phyloP scores from a whole-genome alignment of 768 basidiomycete genomes.

The Cystobasidium ongulense region DNA sequence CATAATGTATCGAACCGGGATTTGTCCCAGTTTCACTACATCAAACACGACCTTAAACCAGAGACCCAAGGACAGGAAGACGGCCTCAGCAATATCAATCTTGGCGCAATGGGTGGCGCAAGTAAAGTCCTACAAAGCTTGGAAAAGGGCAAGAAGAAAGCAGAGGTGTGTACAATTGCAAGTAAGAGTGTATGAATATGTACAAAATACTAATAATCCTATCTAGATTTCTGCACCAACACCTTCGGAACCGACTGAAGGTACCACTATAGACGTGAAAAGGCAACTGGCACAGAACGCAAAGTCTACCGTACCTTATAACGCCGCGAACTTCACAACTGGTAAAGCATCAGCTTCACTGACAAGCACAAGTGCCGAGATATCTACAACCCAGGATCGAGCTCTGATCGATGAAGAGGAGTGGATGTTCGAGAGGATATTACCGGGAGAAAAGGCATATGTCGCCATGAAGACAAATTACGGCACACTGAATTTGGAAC shows the following conservation, averaged over 20 bases:
- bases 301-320: conserved; percentile 54
- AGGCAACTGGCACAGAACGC: conserved; percentile 16
- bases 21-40: conserved; percentile 48
- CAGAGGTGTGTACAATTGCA: conserved; percentile 6
- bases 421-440: conserved; percentile 91
- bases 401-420: conserved; percentile 99
- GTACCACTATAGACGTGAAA: conserved; percentile 11
- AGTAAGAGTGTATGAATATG: too few species aligned
- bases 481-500: conserved; percentile 68
- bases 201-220: too few species aligned
- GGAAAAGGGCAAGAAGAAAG: conserved; percentile 25
- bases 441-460: conserved; percentile 88
- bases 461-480: conserved; percentile 89
- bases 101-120: conserved; percentile 47
- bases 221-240: background rate
- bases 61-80: conserved; percentile 41
- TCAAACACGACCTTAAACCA: conserved; percentile 44
- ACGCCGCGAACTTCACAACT: conserved; percentile 50
- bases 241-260: conserved; percentile 27
- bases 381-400: conserved; percentile 61
- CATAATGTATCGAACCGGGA: conserved; percentile 46
- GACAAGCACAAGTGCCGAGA: conserved; percentile 83
- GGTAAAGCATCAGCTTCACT: conserved; percentile 85
- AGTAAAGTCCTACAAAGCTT: conserved; percentile 43
- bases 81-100: conserved; percentile 47